Evolutionary conservation across 257 asterid species (phyloP).

Genomic region (Henckelia pumila): DNA sequence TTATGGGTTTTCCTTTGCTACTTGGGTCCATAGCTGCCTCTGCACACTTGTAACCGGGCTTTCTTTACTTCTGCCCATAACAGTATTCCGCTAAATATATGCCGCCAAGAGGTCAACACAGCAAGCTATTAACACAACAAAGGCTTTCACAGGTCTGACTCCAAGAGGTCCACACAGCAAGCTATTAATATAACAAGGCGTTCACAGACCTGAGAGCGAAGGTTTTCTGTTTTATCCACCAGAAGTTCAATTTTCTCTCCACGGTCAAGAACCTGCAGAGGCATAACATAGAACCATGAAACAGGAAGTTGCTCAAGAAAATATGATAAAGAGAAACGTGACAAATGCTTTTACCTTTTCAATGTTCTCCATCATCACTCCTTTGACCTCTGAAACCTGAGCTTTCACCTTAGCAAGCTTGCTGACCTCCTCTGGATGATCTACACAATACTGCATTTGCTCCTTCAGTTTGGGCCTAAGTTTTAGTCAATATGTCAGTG

Average conservation of each 20-base stretch:
- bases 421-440: constrained; percentile 52
- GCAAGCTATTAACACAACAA: no score
- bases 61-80: no score
- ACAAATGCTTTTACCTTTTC: constrained; percentile 42
- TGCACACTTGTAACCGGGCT: no score
- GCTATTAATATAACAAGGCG: neutral
- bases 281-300: neutral
- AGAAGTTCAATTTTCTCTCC: constrained; percentile 51
- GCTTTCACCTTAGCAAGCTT: constrained; percentile 52
- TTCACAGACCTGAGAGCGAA: constrained; percentile 45
- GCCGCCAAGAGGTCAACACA: neutral
- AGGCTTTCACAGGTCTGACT: constrained; percentile 10
- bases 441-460: constrained; percentile 49
- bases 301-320: neutral
- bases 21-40: no score
- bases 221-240: constrained; percentile 50
- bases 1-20: no score
- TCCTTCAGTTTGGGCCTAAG: constrained; percentile 51
- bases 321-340: neutral
- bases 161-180: neutral
- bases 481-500: neutral
- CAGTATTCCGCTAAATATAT: neutral
- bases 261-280: constrained; percentile 48
- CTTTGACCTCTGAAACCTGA: constrained; percentile 55
- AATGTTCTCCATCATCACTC: constrained; percentile 61